Evolutionary conservation across 305 asterid species (phyloP).

Genomic region (Rubia occidens): DNA sequence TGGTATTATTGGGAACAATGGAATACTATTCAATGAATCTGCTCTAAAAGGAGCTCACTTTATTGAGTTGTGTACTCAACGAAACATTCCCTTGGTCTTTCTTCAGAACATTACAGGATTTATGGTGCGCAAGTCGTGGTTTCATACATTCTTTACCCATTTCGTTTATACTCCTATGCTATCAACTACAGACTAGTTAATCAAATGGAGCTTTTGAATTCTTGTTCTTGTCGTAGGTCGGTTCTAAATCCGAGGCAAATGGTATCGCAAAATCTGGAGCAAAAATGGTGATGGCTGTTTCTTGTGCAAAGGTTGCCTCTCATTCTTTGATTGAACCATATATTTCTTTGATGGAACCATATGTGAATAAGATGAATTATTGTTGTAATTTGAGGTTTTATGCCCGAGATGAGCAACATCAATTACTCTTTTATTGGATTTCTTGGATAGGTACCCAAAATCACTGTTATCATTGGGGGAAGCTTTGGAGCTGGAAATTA

Average conservation of each 20-base stretch:
- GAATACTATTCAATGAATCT: slow-evolving; percentile 81
- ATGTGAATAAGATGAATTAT: neutral
- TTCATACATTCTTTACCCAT: neutral
- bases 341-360: slow-evolving; percentile 2
- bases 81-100: slow-evolving; percentile 79
- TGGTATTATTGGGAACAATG: slow-evolving; percentile 90
- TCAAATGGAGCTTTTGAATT: neutral
- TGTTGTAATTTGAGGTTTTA: neutral
- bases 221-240: slow-evolving; percentile 47
- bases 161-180: neutral
- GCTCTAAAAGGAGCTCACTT: slow-evolving; percentile 94
- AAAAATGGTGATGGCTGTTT: slow-evolving; percentile 99
- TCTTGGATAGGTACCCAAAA: slow-evolving; percentile 67
- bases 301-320: slow-evolving; percentile 80
- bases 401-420: neutral
- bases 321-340: too few species aligned
- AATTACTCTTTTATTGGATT: slow-evolving; percentile 13
- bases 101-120: slow-evolving; percentile 94
- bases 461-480: slow-evolving; percentile 81
- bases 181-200: too few species aligned
- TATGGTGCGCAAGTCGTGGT: slow-evolving; percentile 47
- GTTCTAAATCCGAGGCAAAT: slow-evolving; percentile 92
- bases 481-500: slow-evolving; percentile 99
- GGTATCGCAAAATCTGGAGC: slow-evolving; percentile 99
- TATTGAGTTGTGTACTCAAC: slow-evolving; percentile 81